A percentile compares a stretch with the other conserved stretches of the same genome.
phyloP scores from a whole-genome alignment of 768 basidiomycete species.

The Termitomyces titanicus region DNA sequence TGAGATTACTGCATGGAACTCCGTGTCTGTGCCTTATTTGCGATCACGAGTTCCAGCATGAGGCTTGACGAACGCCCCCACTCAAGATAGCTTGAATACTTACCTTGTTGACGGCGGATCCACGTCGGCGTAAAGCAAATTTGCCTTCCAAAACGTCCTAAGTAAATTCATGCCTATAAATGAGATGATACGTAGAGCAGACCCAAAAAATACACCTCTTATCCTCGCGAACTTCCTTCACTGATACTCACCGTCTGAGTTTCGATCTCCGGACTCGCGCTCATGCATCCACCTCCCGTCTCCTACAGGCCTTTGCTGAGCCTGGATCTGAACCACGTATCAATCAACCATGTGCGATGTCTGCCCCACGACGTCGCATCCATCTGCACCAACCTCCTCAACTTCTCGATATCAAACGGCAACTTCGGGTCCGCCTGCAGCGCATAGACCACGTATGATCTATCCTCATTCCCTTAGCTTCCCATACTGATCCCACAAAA shows the following conservation, averaged over 20 bases:
- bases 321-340: constrained; percentile 9
- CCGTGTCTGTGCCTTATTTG: too few relatives aligned
- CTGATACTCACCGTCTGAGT: not conserved
- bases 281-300: not conserved
- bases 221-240: not conserved
- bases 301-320: not conserved
- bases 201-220: not conserved
- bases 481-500: not conserved
- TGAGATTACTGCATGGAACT: too few relatives aligned
- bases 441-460: constrained; percentile 30
- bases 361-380: constrained; percentile 26
- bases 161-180: not conserved
- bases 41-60: too few relatives aligned
- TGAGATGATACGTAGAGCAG: not conserved
- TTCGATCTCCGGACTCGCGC: not conserved
- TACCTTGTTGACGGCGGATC: too few relatives aligned
- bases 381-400: constrained; percentile 28
- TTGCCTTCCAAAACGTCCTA: too few relatives aligned
- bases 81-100: too few relatives aligned
- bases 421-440: constrained; percentile 23
- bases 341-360: constrained; percentile 24
- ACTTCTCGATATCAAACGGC: constrained; percentile 23
- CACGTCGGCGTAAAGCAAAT: too few relatives aligned
- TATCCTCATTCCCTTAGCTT: constrained; percentile 4
- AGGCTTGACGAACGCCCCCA: too few relatives aligned